phyloP scores from a whole-genome alignment of 1,284 basidiomycete species.

The Phellinidium pouzarii region DNA sequence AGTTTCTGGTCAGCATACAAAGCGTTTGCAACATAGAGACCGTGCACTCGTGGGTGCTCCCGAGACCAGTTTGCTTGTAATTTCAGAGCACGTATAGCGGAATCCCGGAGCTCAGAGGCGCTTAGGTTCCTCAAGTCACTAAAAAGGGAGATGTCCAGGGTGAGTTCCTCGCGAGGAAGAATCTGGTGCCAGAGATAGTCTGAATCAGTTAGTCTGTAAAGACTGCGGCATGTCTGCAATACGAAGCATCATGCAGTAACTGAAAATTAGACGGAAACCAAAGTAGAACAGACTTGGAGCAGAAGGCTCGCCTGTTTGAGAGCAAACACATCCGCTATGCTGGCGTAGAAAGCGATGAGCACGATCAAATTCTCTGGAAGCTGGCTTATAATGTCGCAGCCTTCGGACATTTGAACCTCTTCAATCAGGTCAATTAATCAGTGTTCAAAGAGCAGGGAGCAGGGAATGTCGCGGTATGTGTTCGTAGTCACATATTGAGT shows the following conservation, averaged over 20 bases:
- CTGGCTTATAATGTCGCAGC: constrained; percentile 4
- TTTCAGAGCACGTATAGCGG: constrained; percentile 12
- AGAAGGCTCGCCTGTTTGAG: constrained; percentile 14
- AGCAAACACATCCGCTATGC: constrained; percentile 16
- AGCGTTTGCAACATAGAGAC: not conserved
- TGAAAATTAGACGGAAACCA: not conserved
- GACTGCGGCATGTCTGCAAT: constrained; percentile 15
- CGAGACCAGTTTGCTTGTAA: constrained; percentile 15
- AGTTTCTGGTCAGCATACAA: not conserved
- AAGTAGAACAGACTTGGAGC: not conserved
- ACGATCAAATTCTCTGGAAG: constrained; percentile 18
- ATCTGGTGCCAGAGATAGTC: constrained; percentile 20
- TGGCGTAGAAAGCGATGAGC: constrained; percentile 3
- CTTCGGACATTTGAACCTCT: not conserved
- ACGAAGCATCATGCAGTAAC: not conserved
- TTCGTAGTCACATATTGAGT: not conserved
- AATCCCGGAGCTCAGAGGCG: constrained; percentile 10
- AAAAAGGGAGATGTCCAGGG: constrained; percentile 9
- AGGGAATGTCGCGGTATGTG: too few relatives aligned
- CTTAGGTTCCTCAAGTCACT: constrained; percentile 8
- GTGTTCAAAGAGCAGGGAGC: too few relatives aligned
- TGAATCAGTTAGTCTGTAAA: constrained; percentile 12
- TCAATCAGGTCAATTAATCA: not conserved
- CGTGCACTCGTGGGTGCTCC: constrained; percentile 3
- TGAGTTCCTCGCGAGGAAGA: constrained; percentile 16